phyloP scores from a whole-genome alignment of 2,329 filamentous ascomycete species.

The Neoscytalidium dimidiatum region DNA sequence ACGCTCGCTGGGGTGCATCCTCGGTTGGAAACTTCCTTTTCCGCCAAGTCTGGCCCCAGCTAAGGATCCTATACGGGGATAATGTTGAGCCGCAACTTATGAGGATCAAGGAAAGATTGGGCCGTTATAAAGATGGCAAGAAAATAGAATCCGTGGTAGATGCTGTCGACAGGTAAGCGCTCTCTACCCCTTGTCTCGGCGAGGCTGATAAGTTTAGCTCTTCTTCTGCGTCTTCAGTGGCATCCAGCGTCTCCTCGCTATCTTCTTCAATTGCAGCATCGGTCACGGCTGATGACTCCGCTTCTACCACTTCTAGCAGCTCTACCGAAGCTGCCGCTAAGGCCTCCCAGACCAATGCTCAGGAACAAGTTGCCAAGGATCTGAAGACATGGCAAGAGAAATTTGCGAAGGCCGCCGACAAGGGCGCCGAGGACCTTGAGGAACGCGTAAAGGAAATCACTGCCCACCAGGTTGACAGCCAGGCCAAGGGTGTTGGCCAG shows the following conservation, averaged over 20 bases:
- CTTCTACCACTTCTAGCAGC: slow-evolving; percentile 30
- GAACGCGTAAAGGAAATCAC: slow-evolving; percentile 71
- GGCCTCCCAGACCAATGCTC: slow-evolving; percentile 51
- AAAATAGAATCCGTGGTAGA: slow-evolving; percentile 62
- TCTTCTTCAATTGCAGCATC: slow-evolving; percentile 26
- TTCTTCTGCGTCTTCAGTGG: slow-evolving; percentile 26
- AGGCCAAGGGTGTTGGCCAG: slow-evolving; percentile 67
- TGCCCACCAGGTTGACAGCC: slow-evolving; percentile 65
- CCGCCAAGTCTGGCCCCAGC: slow-evolving; percentile 75
- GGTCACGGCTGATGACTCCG: slow-evolving; percentile 27
- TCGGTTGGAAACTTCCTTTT: slow-evolving; percentile 71
- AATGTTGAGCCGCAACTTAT: slow-evolving; percentile 95
- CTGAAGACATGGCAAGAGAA: slow-evolving; percentile 85
- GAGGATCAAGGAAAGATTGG: slow-evolving; percentile 87
- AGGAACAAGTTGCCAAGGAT: slow-evolving; percentile 71
- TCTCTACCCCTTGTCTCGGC: slow-evolving; percentile 14
- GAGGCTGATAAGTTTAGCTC: slow-evolving; percentile 22
- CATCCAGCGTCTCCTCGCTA: slow-evolving; percentile 11
- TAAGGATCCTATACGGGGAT: slow-evolving; percentile 79
- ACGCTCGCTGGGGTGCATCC: slow-evolving; percentile 69
- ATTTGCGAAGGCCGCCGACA: slow-evolving; percentile 81
- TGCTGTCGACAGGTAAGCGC: slow-evolving; percentile 45
- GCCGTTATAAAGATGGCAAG: slow-evolving; percentile 69
- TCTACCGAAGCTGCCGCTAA: background rate
- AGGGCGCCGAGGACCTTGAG: slow-evolving; percentile 71